Evolutionary conservation across 139 green algal genomes (phyloP).

Genomic region (Monoraphidium neglectum): DNA sequence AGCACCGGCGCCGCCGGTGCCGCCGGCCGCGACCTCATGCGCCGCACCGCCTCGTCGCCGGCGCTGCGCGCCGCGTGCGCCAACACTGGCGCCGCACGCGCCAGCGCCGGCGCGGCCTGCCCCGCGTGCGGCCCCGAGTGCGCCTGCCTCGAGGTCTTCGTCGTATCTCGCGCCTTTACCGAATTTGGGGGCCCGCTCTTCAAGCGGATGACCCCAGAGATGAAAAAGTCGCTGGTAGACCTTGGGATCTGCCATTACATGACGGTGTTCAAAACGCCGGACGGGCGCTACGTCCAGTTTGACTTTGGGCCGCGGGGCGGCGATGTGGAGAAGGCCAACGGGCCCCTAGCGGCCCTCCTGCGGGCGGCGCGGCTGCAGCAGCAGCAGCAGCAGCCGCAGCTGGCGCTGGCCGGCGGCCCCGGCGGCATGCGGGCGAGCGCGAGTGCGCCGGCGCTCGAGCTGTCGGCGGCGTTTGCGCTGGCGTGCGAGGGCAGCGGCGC

Average conservation of each 20-base stretch:
- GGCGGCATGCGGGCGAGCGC: neutral
- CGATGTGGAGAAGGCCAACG: slow-evolving; percentile 52
- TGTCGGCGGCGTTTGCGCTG: neutral
- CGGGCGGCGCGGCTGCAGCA: neutral
- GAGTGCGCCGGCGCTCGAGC: neutral
- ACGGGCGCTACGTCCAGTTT: slow-evolving; percentile 63
- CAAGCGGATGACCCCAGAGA: slow-evolving; percentile 36
- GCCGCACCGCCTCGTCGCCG: too few species aligned
- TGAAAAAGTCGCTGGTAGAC: slow-evolving; percentile 46
- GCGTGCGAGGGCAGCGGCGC: neutral
- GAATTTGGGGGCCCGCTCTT: slow-evolving; percentile 62
- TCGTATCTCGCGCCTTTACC: slow-evolving; percentile 54
- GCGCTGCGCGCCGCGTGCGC: too few species aligned
- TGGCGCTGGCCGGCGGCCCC: neutral
- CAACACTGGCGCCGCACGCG: too few species aligned
- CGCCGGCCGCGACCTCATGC: too few species aligned
- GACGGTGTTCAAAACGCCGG: slow-evolving; percentile 55
- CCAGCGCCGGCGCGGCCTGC: too few species aligned
- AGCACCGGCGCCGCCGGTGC: too few species aligned
- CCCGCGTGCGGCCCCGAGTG: neutral
- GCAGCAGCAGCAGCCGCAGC: neutral
- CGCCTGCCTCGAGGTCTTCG: slow-evolving; percentile 61
- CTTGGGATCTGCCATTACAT: slow-evolving; percentile 72
- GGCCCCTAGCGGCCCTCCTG: slow-evolving; percentile 21
- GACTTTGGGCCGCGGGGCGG: slow-evolving; percentile 71